Conservation (phyloP, 176 grass and related monocot genomes). For the Cymbopogon citratus region DNA sequence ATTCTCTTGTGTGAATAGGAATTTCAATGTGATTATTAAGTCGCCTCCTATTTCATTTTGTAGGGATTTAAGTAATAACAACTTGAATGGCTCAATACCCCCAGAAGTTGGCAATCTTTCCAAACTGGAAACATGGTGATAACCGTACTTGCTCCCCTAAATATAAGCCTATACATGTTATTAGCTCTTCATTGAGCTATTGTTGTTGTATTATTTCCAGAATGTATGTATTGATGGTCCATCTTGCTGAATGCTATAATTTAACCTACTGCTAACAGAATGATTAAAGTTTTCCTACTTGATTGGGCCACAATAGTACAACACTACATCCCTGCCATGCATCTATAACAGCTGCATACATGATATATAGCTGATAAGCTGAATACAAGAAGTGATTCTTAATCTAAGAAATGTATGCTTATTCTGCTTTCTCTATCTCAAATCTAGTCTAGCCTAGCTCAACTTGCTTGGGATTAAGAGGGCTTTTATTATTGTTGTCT, state of each 20-base stretch:
- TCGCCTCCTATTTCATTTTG: slow-evolving; percentile 20
- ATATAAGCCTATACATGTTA: background rate
- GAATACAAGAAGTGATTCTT: background rate
- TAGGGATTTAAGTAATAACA: slow-evolving; percentile 52
- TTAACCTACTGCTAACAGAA: background rate
- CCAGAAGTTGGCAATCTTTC: slow-evolving; percentile 28
- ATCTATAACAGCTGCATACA: background rate
- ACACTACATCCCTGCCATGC: background rate
- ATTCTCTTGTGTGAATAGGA: background rate
- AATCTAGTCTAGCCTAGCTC: background rate
- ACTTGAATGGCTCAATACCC: slow-evolving; percentile 29
- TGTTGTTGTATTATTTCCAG: background rate
- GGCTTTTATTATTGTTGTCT: background rate
- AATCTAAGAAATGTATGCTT: background rate
- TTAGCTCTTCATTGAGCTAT: slow-evolving; percentile 1
- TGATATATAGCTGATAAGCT: background rate
- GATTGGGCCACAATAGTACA: background rate
- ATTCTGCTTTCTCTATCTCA: background rate
- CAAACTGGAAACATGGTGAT: slow-evolving; percentile 47
- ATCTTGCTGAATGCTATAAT: background rate
- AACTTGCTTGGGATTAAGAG: background rate
- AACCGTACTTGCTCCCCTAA: background rate
- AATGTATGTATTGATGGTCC: background rate
- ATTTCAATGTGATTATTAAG: background rate
- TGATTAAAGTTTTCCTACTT: background rate